phyloP scores from a whole-genome alignment of 495 filamentous ascomycete genomes.

The Jackrogersella minutella region DNA sequence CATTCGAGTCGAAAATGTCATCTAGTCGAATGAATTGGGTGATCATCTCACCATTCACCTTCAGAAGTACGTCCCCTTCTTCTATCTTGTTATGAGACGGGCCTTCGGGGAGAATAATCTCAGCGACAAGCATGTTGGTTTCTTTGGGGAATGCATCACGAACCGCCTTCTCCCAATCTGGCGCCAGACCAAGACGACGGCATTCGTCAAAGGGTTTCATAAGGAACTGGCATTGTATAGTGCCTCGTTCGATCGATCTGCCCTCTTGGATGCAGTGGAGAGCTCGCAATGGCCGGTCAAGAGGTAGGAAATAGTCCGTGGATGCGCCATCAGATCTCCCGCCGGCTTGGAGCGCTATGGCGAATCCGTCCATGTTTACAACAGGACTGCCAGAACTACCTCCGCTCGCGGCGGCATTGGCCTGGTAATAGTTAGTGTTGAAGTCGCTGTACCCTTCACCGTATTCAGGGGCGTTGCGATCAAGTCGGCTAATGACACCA shows the following conservation, averaged over 20 bases:
- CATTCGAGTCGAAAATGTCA: slow-evolving; percentile 88
- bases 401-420: slow-evolving; percentile 93
- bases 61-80: slow-evolving; percentile 94
- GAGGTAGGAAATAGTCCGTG: slow-evolving; percentile 96
- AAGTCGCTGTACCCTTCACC: slow-evolving; percentile 99
- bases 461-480: slow-evolving; percentile 97
- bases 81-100: slow-evolving; percentile 85
- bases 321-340: slow-evolving; percentile 93
- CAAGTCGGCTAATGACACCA: slow-evolving; percentile 93
- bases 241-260: slow-evolving; percentile 80
- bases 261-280: slow-evolving; percentile 83
- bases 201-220: slow-evolving; percentile 98
- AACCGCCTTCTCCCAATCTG: slow-evolving; percentile 85
- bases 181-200: slow-evolving; percentile 82
- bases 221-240: slow-evolving; percentile 98
- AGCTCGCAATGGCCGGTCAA: slow-evolving; percentile 87
- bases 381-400: slow-evolving; percentile 97
- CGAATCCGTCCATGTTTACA: slow-evolving; percentile 92
- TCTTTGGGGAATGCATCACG: slow-evolving; percentile 86
- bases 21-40: slow-evolving; percentile 96
- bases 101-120: slow-evolving; percentile 91
- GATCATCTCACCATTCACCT: slow-evolving; percentile 92
- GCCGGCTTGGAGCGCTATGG: slow-evolving; percentile 92
- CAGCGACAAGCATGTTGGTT: slow-evolving; percentile 95
- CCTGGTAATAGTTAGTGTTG: slow-evolving; percentile 99